phyloP scores from a whole-genome alignment of 2,329 filamentous ascomycete genomes.

The Sporothrix dimorphospora region DNA sequence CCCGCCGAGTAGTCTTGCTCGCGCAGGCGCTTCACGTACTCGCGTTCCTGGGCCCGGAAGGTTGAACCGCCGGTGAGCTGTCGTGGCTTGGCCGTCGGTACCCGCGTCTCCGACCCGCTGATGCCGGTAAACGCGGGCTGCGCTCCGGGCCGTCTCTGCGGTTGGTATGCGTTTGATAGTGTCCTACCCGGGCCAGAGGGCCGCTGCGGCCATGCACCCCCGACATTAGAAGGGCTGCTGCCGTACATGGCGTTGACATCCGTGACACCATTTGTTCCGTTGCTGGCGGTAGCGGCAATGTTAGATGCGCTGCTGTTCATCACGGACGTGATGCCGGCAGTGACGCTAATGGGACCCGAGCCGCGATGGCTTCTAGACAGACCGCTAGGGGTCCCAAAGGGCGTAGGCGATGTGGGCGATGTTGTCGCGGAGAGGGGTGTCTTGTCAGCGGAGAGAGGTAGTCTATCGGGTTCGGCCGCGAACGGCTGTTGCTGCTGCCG shows the following conservation, averaged over 20 bases:
- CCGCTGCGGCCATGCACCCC: constrained; percentile 59
- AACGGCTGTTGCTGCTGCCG: constrained; percentile 41
- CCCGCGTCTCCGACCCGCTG: constrained; percentile 44
- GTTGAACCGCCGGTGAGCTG: constrained; percentile 51
- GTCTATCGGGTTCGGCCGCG: constrained; percentile 53
- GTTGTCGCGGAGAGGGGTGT: constrained; percentile 47
- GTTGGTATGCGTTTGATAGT: constrained; percentile 79
- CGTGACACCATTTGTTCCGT: constrained; percentile 29
- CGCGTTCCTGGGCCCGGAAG: constrained; percentile 81
- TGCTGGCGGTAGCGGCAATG: constrained; percentile 25
- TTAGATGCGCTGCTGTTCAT: constrained; percentile 19
- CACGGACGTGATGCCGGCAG: constrained; percentile 18
- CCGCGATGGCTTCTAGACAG: constrained; percentile 47
- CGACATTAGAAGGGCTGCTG: constrained; percentile 39
- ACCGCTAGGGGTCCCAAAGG: constrained; percentile 49
- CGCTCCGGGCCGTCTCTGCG: constrained; percentile 55
- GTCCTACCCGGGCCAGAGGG: constrained; percentile 71
- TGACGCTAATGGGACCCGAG: constrained; percentile 26
- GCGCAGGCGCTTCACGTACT: constrained; percentile 88
- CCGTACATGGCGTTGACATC: constrained; percentile 25
- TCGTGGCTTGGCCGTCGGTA: constrained; percentile 54
- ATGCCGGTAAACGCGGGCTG: constrained; percentile 42
- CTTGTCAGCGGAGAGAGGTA: constrained; percentile 50
- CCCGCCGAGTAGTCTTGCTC: constrained; percentile 67
- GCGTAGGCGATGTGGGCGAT: constrained; percentile 49